phyloP scores from a whole-genome alignment of 176 grass and related monocot species.

The Zizania latifolia region DNA sequence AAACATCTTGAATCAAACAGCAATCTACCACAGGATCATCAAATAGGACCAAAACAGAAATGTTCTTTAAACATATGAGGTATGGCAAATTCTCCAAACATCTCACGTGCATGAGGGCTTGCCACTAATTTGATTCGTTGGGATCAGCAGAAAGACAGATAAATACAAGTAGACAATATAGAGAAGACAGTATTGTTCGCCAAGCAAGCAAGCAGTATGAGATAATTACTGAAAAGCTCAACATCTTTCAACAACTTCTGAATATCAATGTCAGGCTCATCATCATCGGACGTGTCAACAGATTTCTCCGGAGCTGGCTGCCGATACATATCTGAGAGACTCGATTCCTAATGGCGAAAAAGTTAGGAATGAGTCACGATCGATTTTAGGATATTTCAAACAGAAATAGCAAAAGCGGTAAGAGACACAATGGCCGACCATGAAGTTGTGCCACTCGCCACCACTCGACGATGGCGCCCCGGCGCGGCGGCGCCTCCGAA shows the following conservation, averaged over 20 bases:
- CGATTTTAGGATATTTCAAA: background rate
- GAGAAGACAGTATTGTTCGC: background rate
- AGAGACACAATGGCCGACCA: constrained; percentile 10
- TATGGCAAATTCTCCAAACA: background rate
- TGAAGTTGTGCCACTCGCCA: constrained; percentile 35
- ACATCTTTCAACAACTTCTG: constrained; percentile 75
- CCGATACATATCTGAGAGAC: constrained; percentile 73
- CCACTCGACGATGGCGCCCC: constrained; percentile 29
- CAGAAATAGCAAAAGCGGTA: background rate
- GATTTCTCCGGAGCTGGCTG: constrained; percentile 32
- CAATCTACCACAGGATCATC: background rate
- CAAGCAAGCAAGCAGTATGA: background rate
- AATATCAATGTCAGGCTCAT: constrained; percentile 73
- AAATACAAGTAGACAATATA: background rate
- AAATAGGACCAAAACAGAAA: background rate
- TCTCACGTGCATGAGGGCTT: background rate
- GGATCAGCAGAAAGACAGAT: background rate
- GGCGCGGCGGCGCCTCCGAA: constrained; percentile 24
- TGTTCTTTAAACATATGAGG: background rate
- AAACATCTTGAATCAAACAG: background rate
- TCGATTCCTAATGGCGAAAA: constrained; percentile 45
- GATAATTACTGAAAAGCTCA: constrained; percentile 66
- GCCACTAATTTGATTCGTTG: background rate
- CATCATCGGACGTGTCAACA: constrained; percentile 45
- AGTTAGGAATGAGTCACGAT: background rate